Evolutionary conservation across 208 protist genomes (phyloP).

Genomic region (Trypanosoma lewisi): DNA sequence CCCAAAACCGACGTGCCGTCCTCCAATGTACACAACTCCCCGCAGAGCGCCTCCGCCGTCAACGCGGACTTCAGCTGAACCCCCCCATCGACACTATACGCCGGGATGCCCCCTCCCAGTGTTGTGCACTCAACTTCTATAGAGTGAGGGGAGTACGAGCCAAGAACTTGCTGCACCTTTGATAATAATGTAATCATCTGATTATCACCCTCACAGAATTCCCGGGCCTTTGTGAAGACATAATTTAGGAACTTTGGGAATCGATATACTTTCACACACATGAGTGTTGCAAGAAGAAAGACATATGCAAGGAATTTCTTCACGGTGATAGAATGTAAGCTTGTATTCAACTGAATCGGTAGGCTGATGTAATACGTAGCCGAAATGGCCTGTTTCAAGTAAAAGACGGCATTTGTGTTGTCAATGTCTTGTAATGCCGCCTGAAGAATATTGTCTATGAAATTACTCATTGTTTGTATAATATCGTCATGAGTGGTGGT

Average conservation of each 20-base stretch:
- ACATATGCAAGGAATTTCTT: slow-evolving; percentile 61
- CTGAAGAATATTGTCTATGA: slow-evolving; percentile 74
- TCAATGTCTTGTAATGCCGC: slow-evolving; percentile 77
- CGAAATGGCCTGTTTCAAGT: slow-evolving; percentile 76
- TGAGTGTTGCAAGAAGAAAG: slow-evolving; percentile 66
- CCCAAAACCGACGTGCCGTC: slow-evolving; percentile 55
- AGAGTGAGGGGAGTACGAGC: slow-evolving; percentile 77
- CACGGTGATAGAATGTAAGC: slow-evolving; percentile 4
- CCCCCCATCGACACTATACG: slow-evolving; percentile 39
- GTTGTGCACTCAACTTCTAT: slow-evolving; percentile 55
- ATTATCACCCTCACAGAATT: slow-evolving; percentile 44
- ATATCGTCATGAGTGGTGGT: slow-evolving; percentile 39
- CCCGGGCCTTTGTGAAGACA: slow-evolving; percentile 70
- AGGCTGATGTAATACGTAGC: slow-evolving; percentile 75
- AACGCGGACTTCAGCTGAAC: slow-evolving; percentile 51
- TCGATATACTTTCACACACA: slow-evolving; percentile 88
- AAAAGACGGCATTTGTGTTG: slow-evolving; percentile 68
- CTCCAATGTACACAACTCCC: slow-evolving; percentile 60
- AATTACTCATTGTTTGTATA: slow-evolving; percentile 71
- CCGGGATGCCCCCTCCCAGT: slow-evolving; percentile 41
- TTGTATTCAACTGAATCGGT: slow-evolving; percentile 33
- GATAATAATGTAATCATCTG: slow-evolving; percentile 47
- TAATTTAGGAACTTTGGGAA: slow-evolving; percentile 74
- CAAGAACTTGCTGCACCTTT: slow-evolving; percentile 54
- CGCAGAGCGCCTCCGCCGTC: slow-evolving; percentile 44